These are phyloP conservation scores for Sporothrix brasiliensis DNA, from an alignment of 2,329 filamentous ascomycete genomes.

Conservation along the genomic window DNA sequence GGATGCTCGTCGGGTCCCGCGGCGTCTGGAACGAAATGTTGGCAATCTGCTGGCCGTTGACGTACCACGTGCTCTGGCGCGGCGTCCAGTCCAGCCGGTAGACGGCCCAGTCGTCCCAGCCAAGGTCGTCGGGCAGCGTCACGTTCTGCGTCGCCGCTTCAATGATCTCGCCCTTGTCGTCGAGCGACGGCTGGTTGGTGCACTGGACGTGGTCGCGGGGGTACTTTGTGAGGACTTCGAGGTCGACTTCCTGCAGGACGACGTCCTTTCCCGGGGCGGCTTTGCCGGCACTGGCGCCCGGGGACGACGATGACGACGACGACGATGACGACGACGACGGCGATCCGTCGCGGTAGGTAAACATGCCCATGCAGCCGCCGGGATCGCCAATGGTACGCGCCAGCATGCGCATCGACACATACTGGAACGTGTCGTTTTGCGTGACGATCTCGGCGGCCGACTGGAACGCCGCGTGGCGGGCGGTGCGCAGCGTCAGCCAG, in stretches of 20 bases:
- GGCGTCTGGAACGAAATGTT: conserved; percentile 60
- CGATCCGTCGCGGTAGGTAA: conserved; percentile 50
- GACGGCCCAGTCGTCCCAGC: conserved; percentile 60
- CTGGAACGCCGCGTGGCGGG: conserved; percentile 50
- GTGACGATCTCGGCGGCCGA: conserved; percentile 54
- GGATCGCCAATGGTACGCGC: conserved; percentile 53
- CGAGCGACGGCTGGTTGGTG: conserved; percentile 63
- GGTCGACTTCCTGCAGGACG: conserved; percentile 54
- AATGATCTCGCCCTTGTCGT: conserved; percentile 49
- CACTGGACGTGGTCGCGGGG: conserved; percentile 53
- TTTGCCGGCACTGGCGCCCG: too few species aligned
- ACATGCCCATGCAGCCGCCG: conserved; percentile 57
- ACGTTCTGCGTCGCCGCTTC: conserved; percentile 53
- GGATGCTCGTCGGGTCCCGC: conserved; percentile 54
- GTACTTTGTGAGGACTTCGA: conserved; percentile 56
- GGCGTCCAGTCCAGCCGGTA: conserved; percentile 65
- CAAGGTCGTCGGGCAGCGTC: conserved; percentile 48
- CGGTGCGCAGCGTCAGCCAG: conserved; percentile 54
- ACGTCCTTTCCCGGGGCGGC: too few species aligned
- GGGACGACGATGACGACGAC: neutral
- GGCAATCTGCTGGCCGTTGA: conserved; percentile 55
- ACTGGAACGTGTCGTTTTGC: conserved; percentile 44
- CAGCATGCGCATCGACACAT: conserved; percentile 54
- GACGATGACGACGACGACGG: neutral
- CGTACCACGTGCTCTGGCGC: conserved; percentile 57